Conservation (phyloP, 441 rosid genomes). For the Euphorbia schlechtendalii region DNA sequence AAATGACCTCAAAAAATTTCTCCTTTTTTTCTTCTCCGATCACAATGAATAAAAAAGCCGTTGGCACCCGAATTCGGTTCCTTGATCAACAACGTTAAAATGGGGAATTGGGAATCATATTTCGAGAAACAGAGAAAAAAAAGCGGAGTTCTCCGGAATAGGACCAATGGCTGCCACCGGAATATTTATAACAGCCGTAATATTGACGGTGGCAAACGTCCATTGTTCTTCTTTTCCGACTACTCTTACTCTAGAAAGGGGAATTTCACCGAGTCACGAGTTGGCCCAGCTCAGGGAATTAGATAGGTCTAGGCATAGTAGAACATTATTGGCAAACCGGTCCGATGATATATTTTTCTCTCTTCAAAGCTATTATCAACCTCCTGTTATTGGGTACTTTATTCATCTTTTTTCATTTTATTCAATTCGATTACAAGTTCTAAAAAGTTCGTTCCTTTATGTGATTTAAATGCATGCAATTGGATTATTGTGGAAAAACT, state of each 20-base stretch:
- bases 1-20: background rate
- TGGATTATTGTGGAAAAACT: too few relatives aligned
- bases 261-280: conserved; percentile 52
- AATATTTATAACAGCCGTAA: conserved; percentile 24
- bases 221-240: conserved; percentile 43
- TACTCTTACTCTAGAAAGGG: conserved; percentile 57
- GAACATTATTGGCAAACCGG: conserved; percentile 50
- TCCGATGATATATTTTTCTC: conserved; percentile 67
- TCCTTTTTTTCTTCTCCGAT: too few relatives aligned
- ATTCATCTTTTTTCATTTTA: background rate
- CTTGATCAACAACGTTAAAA: background rate
- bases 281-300: conserved; percentile 50
- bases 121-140: background rate
- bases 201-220: conserved; percentile 21
- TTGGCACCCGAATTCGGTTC: background rate
- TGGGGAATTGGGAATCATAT: background rate
- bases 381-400: conserved; percentile 72
- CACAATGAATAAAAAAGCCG: background rate
- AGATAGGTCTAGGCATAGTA: conserved; percentile 63
- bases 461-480: background rate
- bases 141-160: background rate
- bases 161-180: conserved; percentile 31
- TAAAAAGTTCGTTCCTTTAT: background rate
- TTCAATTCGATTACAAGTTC: background rate
- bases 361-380: conserved; percentile 71